Conservation (phyloP, 1,139 yeast species). For the Kodamaea plutei region DNA sequence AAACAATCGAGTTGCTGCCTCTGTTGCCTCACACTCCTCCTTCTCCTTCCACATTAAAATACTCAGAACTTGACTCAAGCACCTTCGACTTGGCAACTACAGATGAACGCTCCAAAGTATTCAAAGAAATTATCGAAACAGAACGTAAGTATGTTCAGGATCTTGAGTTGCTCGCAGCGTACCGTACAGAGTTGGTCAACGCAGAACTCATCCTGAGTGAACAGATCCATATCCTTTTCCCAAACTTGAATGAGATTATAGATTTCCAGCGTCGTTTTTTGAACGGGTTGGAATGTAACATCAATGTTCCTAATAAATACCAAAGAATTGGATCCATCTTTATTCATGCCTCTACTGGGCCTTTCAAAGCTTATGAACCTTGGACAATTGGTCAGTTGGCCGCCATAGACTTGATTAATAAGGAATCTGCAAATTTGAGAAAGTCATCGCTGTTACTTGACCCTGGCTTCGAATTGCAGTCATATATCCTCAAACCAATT, state of each 20-base stretch:
- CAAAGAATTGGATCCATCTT: constrained; percentile 89
- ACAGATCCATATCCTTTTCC: constrained; percentile 76
- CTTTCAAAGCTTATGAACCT: constrained; percentile 86
- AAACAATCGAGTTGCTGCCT: no score
- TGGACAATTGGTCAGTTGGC: constrained; percentile 84
- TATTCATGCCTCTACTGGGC: constrained; percentile 69
- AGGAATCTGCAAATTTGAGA: constrained; percentile 54
- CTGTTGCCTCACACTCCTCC: no score
- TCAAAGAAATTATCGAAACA: constrained; percentile 79
- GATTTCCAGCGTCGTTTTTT: constrained; percentile 91
- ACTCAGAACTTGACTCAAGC: constrained; percentile 9
- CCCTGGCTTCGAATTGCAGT: constrained; percentile 85
- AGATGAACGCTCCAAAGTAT: constrained; percentile 69
- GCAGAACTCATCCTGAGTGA: constrained; percentile 74
- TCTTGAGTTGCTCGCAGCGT: constrained; percentile 65
- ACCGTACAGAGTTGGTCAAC: constrained; percentile 62
- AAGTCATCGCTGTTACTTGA: constrained; percentile 64
- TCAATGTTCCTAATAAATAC: constrained; percentile 65
- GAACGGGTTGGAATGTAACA: constrained; percentile 85
- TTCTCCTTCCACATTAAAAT: neutral
- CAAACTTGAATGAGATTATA: constrained; percentile 77
- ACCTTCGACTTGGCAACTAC: constrained; percentile 30
- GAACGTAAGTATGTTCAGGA: constrained; percentile 93
- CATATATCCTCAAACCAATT: constrained; percentile 87
- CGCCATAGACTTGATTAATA: constrained; percentile 75